phyloP scores from a whole-genome alignment of 83 land plant genomes.

The Thuja plicata region DNA sequence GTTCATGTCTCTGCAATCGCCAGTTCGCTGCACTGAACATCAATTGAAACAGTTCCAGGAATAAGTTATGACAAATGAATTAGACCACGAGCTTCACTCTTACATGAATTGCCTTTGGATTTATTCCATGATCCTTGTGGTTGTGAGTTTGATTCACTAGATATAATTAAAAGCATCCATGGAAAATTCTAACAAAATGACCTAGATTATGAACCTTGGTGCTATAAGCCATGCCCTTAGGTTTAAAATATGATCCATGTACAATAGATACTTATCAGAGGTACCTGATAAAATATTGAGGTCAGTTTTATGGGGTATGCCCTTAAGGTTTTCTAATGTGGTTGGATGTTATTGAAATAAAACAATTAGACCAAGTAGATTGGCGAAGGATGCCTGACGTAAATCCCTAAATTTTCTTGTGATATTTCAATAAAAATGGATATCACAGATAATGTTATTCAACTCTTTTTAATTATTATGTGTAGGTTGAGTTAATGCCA shows the following conservation, averaged over 20 bases:
- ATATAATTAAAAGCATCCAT: background rate
- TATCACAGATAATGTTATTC: too few relatives aligned
- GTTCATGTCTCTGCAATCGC: background rate
- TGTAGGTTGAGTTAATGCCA: background rate
- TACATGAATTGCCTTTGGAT: background rate
- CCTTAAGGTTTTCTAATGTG: background rate
- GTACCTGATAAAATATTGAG: background rate
- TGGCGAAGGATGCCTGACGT: background rate
- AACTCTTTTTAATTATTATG: too few relatives aligned
- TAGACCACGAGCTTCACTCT: background rate
- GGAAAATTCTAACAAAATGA: background rate
- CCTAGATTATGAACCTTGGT: background rate
- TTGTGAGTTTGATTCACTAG: background rate
- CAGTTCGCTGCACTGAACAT: background rate
- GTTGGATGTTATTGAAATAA: background rate
- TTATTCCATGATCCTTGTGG: background rate
- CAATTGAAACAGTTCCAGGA: background rate
- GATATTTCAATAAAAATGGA: background rate
- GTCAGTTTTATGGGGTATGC: background rate
- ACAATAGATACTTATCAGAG: background rate
- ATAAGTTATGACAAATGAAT: background rate
- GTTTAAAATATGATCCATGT: background rate
- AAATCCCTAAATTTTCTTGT: background rate
- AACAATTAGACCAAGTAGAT: background rate
- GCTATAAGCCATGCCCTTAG: background rate